Conservation (phyloP, 768 basidiomycete species). For the Auricularia cornea region DNA sequence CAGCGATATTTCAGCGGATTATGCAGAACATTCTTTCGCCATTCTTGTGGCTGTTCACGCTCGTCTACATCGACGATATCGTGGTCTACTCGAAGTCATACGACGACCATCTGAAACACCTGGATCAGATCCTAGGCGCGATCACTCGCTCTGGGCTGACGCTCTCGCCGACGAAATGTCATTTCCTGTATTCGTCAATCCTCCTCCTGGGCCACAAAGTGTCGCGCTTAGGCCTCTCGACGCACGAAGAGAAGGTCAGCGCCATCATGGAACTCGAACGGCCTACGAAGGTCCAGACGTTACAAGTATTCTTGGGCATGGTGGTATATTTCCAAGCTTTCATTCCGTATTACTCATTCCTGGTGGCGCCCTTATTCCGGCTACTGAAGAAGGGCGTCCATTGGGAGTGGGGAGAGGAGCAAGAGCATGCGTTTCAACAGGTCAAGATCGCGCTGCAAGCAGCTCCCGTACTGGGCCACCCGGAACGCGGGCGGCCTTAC, state of each 20-base stretch:
- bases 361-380: too few species aligned
- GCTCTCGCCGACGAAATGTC: constrained; percentile 28
- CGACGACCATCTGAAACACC: constrained; percentile 20
- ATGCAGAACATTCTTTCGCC: constrained; percentile 29
- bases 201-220: too few species aligned
- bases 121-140: constrained; percentile 12
- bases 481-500: constrained; percentile 17
- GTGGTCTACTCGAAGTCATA: constrained; percentile 24
- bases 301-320: constrained; percentile 31
- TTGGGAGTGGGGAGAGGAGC: constrained; percentile 17
- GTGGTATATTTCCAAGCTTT: constrained; percentile 30
- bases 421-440: constrained; percentile 21
- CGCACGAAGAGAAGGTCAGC: constrained; percentile 28
- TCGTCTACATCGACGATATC: constrained; percentile 30
- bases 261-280: constrained; percentile 22
- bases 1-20: constrained; percentile 32
- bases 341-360: too few species aligned
- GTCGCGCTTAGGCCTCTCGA: constrained; percentile 27
- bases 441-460: constrained; percentile 21
- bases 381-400: too few species aligned
- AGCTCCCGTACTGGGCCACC: constrained; percentile 27
- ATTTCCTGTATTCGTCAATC: constrained; percentile 25
- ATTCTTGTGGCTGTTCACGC: too few species aligned
- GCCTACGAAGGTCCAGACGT: constrained; percentile 18
- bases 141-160: constrained; percentile 20